phyloP scores from a whole-genome alignment of 2,329 filamentous ascomycete genomes.

The Tolypocladium endophyticum region DNA sequence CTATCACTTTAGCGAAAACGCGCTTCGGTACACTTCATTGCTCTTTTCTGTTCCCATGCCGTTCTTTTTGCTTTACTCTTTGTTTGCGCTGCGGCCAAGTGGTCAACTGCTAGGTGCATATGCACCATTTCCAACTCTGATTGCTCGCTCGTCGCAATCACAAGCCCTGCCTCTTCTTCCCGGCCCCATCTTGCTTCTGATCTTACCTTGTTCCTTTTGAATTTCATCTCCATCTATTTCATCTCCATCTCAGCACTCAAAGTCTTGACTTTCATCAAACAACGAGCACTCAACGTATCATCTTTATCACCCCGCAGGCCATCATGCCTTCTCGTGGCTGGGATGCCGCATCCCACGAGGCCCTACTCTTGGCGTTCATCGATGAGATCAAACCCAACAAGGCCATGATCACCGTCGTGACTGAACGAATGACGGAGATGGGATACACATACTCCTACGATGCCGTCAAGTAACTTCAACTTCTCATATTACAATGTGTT shows the following conservation, averaged over 20 bases:
- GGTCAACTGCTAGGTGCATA: neutral
- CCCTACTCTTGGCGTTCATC: conserved; percentile 26
- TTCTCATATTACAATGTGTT: neutral
- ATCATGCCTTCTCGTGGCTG: conserved; percentile 17
- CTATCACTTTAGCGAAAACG: conserved; percentile 28
- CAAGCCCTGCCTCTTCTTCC: neutral
- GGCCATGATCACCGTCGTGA: conserved; percentile 19
- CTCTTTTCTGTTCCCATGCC: neutral
- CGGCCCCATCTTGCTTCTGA: too few relatives aligned
- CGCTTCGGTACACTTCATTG: conserved; percentile 24
- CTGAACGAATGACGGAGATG: conserved; percentile 17
- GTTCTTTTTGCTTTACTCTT: neutral
- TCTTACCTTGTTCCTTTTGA: neutral
- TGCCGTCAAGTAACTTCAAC: conserved; percentile 27
- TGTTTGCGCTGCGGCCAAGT: neutral
- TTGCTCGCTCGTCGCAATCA: neutral
- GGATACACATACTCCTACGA: conserved; percentile 28
- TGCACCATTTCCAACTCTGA: neutral
- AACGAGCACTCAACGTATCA: neutral
- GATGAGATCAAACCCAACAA: conserved; percentile 23
- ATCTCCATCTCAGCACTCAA: neutral
- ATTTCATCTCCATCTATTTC: neutral
- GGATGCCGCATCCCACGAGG: conserved; percentile 26
- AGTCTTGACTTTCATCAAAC: neutral
- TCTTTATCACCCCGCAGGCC: neutral